These are phyloP conservation scores for Lentinula novae-zelandiae DNA, from an alignment of 1,284 basidiomycete species.

Conservation along the genomic window DNA sequence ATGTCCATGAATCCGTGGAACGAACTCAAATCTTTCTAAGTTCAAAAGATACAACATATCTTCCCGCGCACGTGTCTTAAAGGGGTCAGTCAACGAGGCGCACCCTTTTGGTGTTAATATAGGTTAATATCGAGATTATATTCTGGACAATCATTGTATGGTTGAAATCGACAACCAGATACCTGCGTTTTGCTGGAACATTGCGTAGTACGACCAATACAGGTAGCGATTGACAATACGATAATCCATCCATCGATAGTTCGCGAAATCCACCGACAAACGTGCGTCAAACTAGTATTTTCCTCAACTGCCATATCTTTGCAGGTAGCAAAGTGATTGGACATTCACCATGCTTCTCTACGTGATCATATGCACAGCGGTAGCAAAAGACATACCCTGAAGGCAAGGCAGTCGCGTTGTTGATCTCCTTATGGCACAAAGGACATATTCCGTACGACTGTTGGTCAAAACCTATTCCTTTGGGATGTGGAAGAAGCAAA, in stretches of 20 bases:
- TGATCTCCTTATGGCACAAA: constrained; percentile 72
- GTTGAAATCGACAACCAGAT: not conserved
- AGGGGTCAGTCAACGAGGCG: not conserved
- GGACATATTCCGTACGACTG: constrained; percentile 80
- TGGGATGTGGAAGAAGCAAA: constrained; percentile 69
- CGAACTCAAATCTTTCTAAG: not conserved
- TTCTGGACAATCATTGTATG: not conserved
- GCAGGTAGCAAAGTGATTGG: constrained; percentile 83
- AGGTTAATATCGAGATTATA: not conserved
- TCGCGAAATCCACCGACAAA: constrained; percentile 27
- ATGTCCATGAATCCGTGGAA: constrained; percentile 10
- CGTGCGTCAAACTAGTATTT: constrained; percentile 74
- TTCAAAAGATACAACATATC: not conserved
- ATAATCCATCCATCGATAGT: constrained; percentile 20
- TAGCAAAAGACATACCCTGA: constrained; percentile 97
- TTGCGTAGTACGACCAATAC: not conserved
- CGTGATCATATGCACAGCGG: constrained; percentile 84
- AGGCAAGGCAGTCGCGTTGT: constrained; percentile 88
- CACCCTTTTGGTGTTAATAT: not conserved
- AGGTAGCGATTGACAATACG: not conserved
- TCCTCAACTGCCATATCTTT: constrained; percentile 79
- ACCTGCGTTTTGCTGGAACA: not conserved
- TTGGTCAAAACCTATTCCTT: constrained; percentile 55
- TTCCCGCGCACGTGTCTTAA: constrained; percentile 7
- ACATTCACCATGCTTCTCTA: constrained; percentile 77